These are phyloP conservation scores for Syzygium oleosum DNA, from an alignment of 345 rosid species.

Conservation along the genomic window DNA sequence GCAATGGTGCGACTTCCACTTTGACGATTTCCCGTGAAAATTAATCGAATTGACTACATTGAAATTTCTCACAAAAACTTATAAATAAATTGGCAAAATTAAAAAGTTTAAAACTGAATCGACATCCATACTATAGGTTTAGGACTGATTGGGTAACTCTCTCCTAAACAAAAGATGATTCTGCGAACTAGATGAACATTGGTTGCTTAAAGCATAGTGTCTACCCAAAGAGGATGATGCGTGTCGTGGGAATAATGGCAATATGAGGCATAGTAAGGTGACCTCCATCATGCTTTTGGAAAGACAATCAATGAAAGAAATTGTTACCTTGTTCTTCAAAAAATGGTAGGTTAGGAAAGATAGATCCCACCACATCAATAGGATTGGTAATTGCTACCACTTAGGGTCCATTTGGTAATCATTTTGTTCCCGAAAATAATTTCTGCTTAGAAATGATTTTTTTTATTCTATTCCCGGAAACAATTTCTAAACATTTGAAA, in stretches of 20 bases:
- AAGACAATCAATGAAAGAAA: background rate
- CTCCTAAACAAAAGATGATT: background rate
- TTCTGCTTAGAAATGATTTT: too few relatives aligned
- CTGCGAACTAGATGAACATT: background rate
- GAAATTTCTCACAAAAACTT: accelerated
- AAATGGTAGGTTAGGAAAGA: background rate
- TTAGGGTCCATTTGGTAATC: too few relatives aligned
- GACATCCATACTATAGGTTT: accelerated
- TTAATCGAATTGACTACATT: background rate
- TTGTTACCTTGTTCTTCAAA: background rate
- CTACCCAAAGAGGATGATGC: background rate
- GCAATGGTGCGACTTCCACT: background rate
- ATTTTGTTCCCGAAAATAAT: too few relatives aligned
- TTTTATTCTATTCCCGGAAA: too few relatives aligned
- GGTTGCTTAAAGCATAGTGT: background rate
- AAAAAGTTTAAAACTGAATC: accelerated
- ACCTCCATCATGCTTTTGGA: background rate
- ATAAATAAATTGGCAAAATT: background rate
- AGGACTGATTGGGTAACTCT: background rate
- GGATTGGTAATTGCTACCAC: background rate
- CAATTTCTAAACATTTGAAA: too few relatives aligned
- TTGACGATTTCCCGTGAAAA: accelerated
- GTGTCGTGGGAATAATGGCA: background rate
- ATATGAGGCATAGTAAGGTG: background rate
- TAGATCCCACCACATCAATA: background rate